Evolutionary conservation across 495 filamentous ascomycete genomes (phyloP).

Genomic region (Podospora pseudoanserina): DNA sequence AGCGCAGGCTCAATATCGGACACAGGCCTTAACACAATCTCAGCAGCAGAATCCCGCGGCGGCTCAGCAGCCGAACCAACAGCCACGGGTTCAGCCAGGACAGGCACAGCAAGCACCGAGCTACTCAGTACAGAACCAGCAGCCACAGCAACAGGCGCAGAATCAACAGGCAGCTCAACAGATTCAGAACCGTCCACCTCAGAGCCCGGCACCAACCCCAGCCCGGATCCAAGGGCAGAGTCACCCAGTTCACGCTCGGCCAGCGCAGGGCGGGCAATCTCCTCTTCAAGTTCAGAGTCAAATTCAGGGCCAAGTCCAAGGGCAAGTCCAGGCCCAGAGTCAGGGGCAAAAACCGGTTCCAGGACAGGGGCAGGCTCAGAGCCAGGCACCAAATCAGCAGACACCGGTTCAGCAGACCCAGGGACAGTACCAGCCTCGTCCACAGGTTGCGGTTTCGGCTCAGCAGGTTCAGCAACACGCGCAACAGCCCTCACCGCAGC

Average conservation of each 20-base stretch:
- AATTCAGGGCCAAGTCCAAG: background rate
- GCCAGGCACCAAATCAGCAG: background rate
- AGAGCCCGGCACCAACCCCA: background rate
- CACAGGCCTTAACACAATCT: background rate
- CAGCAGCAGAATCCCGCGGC: background rate
- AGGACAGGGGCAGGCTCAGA: background rate
- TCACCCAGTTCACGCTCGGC: background rate
- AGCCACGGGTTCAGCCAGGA: background rate
- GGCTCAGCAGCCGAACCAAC: background rate
- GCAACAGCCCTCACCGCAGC: too few relatives aligned
- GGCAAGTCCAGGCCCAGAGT: background rate
- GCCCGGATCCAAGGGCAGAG: background rate
- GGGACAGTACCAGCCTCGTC: background rate
- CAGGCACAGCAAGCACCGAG: too few relatives aligned
- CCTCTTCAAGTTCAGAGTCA: background rate
- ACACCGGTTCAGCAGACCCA: background rate
- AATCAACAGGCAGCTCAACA: background rate
- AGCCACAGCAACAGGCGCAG: background rate
- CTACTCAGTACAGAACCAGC: background rate
- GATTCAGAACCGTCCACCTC: background rate
- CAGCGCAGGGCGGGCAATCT: background rate
- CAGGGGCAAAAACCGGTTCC: background rate
- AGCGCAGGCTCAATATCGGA: background rate
- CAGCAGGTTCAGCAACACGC: background rate
- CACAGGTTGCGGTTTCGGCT: background rate